phyloP scores from a whole-genome alignment of 2,329 filamentous ascomycete genomes.

The Grosmannia serpens region DNA sequence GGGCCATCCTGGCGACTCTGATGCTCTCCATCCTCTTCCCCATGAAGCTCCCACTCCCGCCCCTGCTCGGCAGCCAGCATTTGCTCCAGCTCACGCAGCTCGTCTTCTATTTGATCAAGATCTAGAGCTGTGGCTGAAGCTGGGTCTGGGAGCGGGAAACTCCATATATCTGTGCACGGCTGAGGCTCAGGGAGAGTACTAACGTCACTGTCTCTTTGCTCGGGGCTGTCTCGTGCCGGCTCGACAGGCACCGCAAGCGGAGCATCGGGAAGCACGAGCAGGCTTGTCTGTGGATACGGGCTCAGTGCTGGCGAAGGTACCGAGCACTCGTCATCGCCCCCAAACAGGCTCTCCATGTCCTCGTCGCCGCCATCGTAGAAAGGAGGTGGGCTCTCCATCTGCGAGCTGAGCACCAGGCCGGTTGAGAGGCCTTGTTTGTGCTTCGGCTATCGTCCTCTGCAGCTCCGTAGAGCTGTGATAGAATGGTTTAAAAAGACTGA shows the following conservation, averaged over 20 bases:
- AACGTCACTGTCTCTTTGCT: background rate
- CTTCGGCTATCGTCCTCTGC: too few species aligned
- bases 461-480: background rate
- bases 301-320: background rate
- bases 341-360: slow-evolving; percentile 1
- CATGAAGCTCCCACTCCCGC: background rate
- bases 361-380: background rate
- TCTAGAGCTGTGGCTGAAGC: background rate
- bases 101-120: background rate
- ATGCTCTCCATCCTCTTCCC: background rate
- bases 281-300: background rate
- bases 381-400: background rate
- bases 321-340: background rate
- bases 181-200: slow-evolving; percentile 2
- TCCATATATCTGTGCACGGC: background rate
- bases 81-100: background rate
- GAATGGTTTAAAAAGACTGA: background rate
- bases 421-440: too few species aligned
- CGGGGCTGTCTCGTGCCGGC: background rate
- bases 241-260: background rate
- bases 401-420: background rate
- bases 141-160: background rate
- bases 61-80: background rate
- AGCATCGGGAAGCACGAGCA: background rate
- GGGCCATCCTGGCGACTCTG: background rate